Percentiles rank a stretch among this genome's conserved stretches.
Evolutionary conservation across 2,329 filamentous ascomycete genomes (phyloP).

Genomic region (Curvularia hawaiiensis): DNA sequence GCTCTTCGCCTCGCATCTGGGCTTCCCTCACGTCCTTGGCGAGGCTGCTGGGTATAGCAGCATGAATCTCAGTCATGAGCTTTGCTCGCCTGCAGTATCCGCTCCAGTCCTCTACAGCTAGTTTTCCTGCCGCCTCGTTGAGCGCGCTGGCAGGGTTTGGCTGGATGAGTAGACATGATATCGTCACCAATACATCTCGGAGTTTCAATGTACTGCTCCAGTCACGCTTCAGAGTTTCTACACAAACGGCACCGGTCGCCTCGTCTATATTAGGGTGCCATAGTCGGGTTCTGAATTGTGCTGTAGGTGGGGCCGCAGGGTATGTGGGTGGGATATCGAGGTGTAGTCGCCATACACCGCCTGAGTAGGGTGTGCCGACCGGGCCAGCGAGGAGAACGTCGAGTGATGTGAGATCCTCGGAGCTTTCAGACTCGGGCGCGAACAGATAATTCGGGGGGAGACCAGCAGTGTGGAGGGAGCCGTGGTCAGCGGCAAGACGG

Average conservation of each 20-base stretch:
- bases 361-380: constrained; percentile 63
- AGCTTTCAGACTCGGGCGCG: constrained; percentile 46
- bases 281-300: constrained; percentile 64
- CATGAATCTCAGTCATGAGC: constrained; percentile 67
- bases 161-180: constrained; percentile 66
- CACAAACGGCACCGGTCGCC: constrained; percentile 64
- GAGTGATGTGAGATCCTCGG: constrained; percentile 63
- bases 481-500: constrained; percentile 65
- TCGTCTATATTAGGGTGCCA: constrained; percentile 71
- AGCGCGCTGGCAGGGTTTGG: constrained; percentile 68
- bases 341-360: constrained; percentile 64
- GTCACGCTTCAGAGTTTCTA: constrained; percentile 68
- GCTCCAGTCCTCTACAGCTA: constrained; percentile 63
- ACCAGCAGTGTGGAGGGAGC: constrained; percentile 58
- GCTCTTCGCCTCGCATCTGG: constrained; percentile 61
- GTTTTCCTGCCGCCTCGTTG: constrained; percentile 63
- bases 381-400: constrained; percentile 64
- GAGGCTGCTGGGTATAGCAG: constrained; percentile 56
- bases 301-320: constrained; percentile 59
- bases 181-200: constrained; percentile 63
- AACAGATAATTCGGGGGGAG: constrained; percentile 68
- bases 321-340: constrained; percentile 65
- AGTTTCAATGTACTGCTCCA: constrained; percentile 64
- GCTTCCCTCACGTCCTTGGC: constrained; percentile 56
- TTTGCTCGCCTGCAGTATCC: constrained; percentile 62